Evolutionary conservation across 345 rosid species (phyloP).

Genomic region (Abelmoschus esculentus): DNA sequence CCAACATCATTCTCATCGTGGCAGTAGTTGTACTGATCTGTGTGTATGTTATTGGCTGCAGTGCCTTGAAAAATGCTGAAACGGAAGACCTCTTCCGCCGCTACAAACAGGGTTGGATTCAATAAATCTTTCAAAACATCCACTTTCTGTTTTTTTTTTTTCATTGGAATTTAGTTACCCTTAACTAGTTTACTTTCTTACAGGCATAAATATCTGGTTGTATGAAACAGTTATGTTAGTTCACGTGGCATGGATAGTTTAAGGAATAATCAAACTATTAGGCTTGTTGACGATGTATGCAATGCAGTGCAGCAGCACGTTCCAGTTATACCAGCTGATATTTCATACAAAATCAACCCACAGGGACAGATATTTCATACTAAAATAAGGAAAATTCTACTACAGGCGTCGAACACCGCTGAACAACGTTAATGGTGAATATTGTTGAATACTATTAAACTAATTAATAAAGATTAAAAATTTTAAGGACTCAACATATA

Average conservation of each 20-base stretch:
- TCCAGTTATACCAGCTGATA: not conserved
- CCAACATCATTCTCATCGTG: slow-evolving; percentile 62
- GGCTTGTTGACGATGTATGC: not conserved
- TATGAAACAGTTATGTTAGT: not conserved
- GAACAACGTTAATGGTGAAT: too few relatives aligned
- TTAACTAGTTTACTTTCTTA: not conserved
- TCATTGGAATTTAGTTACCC: not conserved
- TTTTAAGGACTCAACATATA: too few relatives aligned
- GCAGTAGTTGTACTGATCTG: slow-evolving; percentile 69
- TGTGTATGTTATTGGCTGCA: slow-evolving; percentile 75
- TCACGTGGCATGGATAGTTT: too few relatives aligned
- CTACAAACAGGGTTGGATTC: slow-evolving; percentile 63
- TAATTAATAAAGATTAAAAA: too few relatives aligned
- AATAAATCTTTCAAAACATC: not conserved
- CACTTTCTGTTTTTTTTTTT: not conserved
- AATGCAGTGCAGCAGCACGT: not conserved
- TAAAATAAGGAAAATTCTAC: too few relatives aligned
- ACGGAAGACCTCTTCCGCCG: slow-evolving; percentile 67
- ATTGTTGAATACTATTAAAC: too few relatives aligned
- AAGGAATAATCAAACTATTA: not conserved
- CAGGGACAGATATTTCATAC: too few relatives aligned
- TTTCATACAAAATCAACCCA: not conserved
- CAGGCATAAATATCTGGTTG: not conserved
- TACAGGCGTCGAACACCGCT: too few relatives aligned
- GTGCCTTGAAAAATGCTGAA: slow-evolving; percentile 85